Percentiles rank a stretch among this genome's conserved stretches.
phyloP scores from a whole-genome alignment of 805 yeast genomes.

The Ogataea nitratoaversa region DNA sequence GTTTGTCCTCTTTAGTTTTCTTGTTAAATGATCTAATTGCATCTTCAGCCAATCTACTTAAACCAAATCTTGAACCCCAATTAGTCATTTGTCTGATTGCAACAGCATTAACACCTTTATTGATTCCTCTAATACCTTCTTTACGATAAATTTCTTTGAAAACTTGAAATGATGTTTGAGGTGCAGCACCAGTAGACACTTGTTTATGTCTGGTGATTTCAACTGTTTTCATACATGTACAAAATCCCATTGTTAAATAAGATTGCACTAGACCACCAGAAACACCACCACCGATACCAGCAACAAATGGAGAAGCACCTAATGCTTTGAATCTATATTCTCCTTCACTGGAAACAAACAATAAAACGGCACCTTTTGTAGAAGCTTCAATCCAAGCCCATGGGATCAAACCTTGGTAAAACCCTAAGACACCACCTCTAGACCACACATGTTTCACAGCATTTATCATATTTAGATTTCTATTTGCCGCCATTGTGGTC shows the following conservation, averaged over 20 bases:
- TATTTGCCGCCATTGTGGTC: slow-evolving; percentile 98
- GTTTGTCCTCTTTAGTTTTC: slow-evolving; percentile 49
- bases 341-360: slow-evolving; percentile 89
- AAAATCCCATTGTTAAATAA: slow-evolving; percentile 94
- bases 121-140: slow-evolving; percentile 93
- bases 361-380: slow-evolving; percentile 95
- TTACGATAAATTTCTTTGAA: slow-evolving; percentile 76
- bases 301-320: slow-evolving; percentile 67
- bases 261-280: slow-evolving; percentile 96
- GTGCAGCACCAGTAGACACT: slow-evolving; percentile 58
- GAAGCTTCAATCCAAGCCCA: slow-evolving; percentile 99
- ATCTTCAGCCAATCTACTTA: slow-evolving; percentile 88
- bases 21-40: slow-evolving; percentile 62
- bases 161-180: slow-evolving; percentile 76
- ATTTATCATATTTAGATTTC: slow-evolving; percentile 61
- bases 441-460: slow-evolving; percentile 80
- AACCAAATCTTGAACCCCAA: slow-evolving; percentile 98
- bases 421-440: slow-evolving; percentile 88
- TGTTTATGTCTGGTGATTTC: slow-evolving; percentile 92
- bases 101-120: slow-evolving; percentile 97
- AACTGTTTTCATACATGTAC: slow-evolving; percentile 98
- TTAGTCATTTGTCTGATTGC: slow-evolving; percentile 99
- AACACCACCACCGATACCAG: slow-evolving; percentile 96
- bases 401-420: slow-evolving; percentile 96
- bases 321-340: slow-evolving; percentile 68